phyloP scores from a whole-genome alignment of 1,284 basidiomycete genomes.

The Cronartium quercuum region DNA sequence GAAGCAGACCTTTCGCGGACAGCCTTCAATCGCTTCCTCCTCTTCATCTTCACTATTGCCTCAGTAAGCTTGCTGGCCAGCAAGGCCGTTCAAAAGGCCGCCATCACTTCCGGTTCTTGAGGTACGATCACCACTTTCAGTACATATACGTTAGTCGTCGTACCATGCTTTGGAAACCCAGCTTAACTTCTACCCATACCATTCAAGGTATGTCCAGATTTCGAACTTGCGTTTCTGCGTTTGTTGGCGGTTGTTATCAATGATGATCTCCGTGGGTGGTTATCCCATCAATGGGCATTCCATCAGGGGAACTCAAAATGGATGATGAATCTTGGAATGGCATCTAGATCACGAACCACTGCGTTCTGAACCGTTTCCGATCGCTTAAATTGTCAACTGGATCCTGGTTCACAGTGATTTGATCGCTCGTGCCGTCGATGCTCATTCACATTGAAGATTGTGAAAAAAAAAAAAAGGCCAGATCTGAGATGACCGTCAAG shows the following conservation, averaged over 20 bases:
- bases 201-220: no score
- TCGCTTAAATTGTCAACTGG: neutral
- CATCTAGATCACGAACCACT: neutral
- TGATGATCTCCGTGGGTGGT: slow-evolving; percentile 31
- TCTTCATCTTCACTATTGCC: slow-evolving; percentile 22
- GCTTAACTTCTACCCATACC: no score
- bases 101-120: neutral
- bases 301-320: slow-evolving; percentile 16
- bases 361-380: neutral
- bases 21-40: slow-evolving; percentile 27
- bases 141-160: neutral
- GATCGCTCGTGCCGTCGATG: neutral
- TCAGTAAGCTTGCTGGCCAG: slow-evolving; percentile 26
- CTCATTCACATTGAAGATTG: neutral
- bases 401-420: neutral
- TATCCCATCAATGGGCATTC: neutral
- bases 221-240: neutral
- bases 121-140: neutral
- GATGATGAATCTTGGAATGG: slow-evolving; percentile 24
- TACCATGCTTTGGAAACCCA: no score
- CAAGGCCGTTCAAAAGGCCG: slow-evolving; percentile 28
- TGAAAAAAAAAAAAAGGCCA: slow-evolving; percentile 29
- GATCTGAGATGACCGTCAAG: slow-evolving; percentile 26
- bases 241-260: neutral
- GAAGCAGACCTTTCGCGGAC: slow-evolving; percentile 34